These are phyloP conservation scores for Leccinum subtestaceum DNA, from an alignment of 768 basidiomycete genomes.

Conservation along the genomic window DNA sequence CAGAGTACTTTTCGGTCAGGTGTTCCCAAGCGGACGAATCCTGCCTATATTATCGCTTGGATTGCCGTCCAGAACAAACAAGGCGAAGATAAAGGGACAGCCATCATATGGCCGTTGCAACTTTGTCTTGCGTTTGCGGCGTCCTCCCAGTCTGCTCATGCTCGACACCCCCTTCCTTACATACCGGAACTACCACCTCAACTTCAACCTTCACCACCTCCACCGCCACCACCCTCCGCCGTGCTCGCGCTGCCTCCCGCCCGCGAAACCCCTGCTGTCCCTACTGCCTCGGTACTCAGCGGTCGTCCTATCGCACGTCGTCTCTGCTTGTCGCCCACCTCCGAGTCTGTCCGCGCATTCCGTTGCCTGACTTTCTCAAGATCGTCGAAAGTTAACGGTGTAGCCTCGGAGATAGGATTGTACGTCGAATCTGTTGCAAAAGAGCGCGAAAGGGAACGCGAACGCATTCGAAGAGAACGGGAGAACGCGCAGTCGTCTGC, in stretches of 20 bases:
- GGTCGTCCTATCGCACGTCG: conserved; percentile 33
- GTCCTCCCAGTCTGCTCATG: conserved; percentile 34
- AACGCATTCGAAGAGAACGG: conserved; percentile 65
- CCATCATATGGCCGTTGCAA: conserved; percentile 67
- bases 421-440: conserved; percentile 76
- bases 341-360: conserved; percentile 41
- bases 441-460: conserved; percentile 76
- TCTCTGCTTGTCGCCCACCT: conserved; percentile 35
- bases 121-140: conserved; percentile 52
- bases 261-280: background rate
- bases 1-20: conserved; percentile 21
- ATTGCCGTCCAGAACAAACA: conserved; percentile 73
- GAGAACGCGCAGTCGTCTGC: conserved; percentile 41
- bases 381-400: conserved; percentile 46
- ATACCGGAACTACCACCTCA: conserved; percentile 65
- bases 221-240: conserved; percentile 36
- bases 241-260: conserved; percentile 21
- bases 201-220: conserved; percentile 52
- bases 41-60: conserved; percentile 65
- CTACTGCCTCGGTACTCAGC: conserved; percentile 11
- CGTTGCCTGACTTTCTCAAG: conserved; percentile 52
- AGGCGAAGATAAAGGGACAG: conserved; percentile 76
- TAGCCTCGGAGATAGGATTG: conserved; percentile 59
- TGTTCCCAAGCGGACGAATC: conserved; percentile 16
- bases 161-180: conserved; percentile 45